Base-by-base conservation (phyloP, 306 rosid species). In the Quercus robur region DNA sequence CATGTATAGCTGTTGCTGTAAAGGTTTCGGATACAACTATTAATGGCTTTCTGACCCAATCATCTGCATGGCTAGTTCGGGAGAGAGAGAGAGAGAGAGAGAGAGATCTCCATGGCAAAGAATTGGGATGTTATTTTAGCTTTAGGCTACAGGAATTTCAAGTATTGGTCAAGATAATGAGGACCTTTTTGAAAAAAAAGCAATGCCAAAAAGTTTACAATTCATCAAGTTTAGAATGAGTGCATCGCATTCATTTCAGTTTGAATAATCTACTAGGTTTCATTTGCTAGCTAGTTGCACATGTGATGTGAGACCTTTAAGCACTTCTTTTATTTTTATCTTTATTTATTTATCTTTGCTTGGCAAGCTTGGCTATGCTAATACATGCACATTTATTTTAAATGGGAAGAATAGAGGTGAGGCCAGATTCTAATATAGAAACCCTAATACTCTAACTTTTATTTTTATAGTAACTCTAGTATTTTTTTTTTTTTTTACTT, bases 121-220 rank as follows among this genome's bases (percentile, higher is more conserved):
- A 12, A 30, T 15, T 64, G 12, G 26, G 52, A 19, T 19, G 56
- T 21, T 44, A 70, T 46, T 44, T 20, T 46, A 23, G 75, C 57
- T 70, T 70, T 41, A 38, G 30, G 73, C 23, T 28, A 75, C 77
- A 80, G 70, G 76, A 75, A 80, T 46, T 57, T 25, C 76, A 57
- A 71, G 31, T 77, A 71, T 13, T 4, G 70, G 84, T 83, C 80
- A 85, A 82, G 86, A 88, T 78, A 86, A 68, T 30, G 70, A 54
- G n/a, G 19, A 81, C 70, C 84, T 83, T 86, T 86, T 75, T 44
- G 69, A 64, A 86, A 84, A 84, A 49, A 49, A 49, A 84, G 84
- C 77, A 80, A 73, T 19, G 75, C 28, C 41, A 6, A 80, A 86
- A 88, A 82, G 79, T 70, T 55, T 11, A 26, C 5, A 69, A 63